Conservation (phyloP, 2,329 filamentous ascomycete species). For the Endoconidiophora laricicola region DNA sequence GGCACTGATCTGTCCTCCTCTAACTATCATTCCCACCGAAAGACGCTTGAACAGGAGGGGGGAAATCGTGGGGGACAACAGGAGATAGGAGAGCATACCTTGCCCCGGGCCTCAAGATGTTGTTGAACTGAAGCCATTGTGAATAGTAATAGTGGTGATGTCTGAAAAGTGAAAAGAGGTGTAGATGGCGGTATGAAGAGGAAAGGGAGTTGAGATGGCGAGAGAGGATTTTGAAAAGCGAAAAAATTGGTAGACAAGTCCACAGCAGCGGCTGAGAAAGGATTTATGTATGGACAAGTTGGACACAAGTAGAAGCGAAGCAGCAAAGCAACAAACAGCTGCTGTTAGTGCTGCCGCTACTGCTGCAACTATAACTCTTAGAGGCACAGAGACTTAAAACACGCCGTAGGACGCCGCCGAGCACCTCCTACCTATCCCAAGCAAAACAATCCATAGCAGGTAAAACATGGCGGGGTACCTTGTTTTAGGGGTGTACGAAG, state of each 20-base stretch:
- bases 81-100: constrained; percentile 16
- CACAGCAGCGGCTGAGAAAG: constrained; percentile 5
- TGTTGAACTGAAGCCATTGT: constrained; percentile 55
- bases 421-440: too few species aligned
- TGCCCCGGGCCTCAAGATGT: constrained; percentile 63
- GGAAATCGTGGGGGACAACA: constrained; percentile 3
- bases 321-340: not conserved
- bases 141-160: constrained; percentile 11
- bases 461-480: constrained; percentile 6
- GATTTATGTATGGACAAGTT: constrained; percentile 5
- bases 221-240: constrained; percentile 7
- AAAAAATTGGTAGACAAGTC: constrained; percentile 7
- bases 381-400: not conserved
- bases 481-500: not conserved
- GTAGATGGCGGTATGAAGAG: constrained; percentile 13
- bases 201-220: constrained; percentile 8
- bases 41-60: not conserved
- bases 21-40: not conserved
- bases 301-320: not conserved
- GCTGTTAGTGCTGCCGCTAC: constrained; percentile 1
- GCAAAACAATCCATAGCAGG: not conserved
- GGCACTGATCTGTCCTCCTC: not conserved
- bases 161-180: constrained; percentile 2
- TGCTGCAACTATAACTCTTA: not conserved
- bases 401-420: too few species aligned